Evolutionary conservation across 192 early-diverging fungal species (phyloP).

Genomic region (Lobosporangium transversale): DNA sequence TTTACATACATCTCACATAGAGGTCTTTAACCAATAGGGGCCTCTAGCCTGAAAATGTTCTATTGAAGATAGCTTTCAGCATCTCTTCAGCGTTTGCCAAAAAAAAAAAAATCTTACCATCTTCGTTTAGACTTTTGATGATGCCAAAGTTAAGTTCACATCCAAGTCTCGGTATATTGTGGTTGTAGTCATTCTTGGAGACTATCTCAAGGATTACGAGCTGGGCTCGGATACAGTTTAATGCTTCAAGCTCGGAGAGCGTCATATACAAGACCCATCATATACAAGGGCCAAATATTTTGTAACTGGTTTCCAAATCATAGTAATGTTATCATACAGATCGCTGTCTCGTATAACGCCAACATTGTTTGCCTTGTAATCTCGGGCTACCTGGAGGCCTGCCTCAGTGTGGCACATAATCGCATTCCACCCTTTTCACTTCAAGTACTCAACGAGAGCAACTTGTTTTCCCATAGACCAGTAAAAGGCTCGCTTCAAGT

Average conservation of each 20-base stretch:
- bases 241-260: not conserved
- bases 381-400: not conserved
- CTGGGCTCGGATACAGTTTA: not conserved
- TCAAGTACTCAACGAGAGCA: not conserved
- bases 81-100: not conserved
- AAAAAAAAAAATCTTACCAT: not conserved
- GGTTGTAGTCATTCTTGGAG: conserved; percentile 5
- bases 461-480: too few relatives aligned
- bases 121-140: not conserved
- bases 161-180: not conserved
- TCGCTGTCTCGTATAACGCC: not conserved
- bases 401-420: not conserved
- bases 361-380: not conserved
- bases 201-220: not conserved
- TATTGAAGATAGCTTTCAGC: conserved; percentile 2
- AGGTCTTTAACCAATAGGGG: too few relatives aligned
- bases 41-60: too few relatives aligned
- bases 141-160: conserved; percentile 1
- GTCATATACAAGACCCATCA: not conserved
- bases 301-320: not conserved
- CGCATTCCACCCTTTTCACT: not conserved
- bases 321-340: not conserved
- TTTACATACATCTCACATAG: too few relatives aligned
- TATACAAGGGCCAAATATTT: not conserved
- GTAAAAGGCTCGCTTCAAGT: too few relatives aligned